phyloP scores from a whole-genome alignment of 1,139 yeast species.

The Kurtzmaniella quercitrusa region DNA sequence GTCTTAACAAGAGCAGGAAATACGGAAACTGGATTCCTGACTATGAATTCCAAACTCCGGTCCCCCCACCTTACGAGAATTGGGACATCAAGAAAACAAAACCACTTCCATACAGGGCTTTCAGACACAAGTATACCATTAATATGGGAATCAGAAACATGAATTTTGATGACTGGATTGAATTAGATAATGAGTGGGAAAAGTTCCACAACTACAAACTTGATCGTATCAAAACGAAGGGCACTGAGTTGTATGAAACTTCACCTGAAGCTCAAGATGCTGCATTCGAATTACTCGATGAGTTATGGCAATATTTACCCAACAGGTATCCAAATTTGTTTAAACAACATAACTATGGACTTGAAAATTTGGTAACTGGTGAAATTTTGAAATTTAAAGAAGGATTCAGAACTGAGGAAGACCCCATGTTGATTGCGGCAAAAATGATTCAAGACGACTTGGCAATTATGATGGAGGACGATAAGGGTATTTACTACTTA shows the following conservation, averaged over 20 bases:
- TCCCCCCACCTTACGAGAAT: constrained; percentile 40
- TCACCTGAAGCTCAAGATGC: constrained; percentile 50
- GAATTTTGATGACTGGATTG: constrained; percentile 61
- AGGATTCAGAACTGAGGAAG: constrained; percentile 17
- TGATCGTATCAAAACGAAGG: constrained; percentile 43
- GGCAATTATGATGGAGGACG: constrained; percentile 60
- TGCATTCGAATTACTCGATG: constrained; percentile 53
- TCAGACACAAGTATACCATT: constrained; percentile 50
- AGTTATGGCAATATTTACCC: constrained; percentile 51
- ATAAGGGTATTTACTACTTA: constrained; percentile 51
- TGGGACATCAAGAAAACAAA: constrained; percentile 51
- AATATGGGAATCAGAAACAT: constrained; percentile 66
- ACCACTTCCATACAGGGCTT: constrained; percentile 62
- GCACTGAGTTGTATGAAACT: constrained; percentile 48
- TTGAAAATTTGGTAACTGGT: constrained; percentile 50
- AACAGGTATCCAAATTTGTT: constrained; percentile 56
- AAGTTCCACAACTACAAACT: constrained; percentile 52
- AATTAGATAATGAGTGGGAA: constrained; percentile 61
- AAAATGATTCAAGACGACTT: constrained; percentile 63
- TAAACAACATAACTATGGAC: constrained; percentile 39
- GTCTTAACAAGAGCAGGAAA: constrained; percentile 34
- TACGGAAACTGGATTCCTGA: constrained; percentile 53
- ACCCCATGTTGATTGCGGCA: constrained; percentile 58
- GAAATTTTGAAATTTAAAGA: constrained; percentile 26
- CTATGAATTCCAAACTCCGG: constrained; percentile 40